These are phyloP conservation scores for Verticillium klebahnii DNA, from an alignment of 2,329 filamentous ascomycete species.

Conservation along the genomic window DNA sequence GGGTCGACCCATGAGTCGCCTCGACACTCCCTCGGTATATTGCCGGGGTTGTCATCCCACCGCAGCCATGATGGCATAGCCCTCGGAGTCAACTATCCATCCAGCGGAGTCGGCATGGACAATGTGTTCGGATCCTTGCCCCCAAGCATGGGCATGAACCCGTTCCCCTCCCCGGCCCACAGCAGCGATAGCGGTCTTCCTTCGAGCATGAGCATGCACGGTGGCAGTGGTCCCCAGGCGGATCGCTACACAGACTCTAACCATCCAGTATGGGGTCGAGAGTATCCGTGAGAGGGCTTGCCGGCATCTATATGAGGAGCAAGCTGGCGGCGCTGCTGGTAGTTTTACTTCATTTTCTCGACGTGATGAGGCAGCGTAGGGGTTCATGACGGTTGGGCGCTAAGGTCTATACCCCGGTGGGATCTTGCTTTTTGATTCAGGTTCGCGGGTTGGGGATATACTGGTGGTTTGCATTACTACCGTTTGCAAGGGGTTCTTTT, in stretches of 20 bases:
- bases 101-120: background rate
- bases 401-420: background rate
- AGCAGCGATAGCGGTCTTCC: background rate
- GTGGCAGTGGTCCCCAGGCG: background rate
- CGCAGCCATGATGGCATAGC: background rate
- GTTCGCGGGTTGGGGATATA: background rate
- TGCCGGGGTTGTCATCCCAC: background rate
- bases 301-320: background rate
- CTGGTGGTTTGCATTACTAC: no score
- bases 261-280: background rate
- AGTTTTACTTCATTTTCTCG: background rate
- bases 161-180: background rate
- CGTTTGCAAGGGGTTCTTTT: no score
- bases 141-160: background rate
- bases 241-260: background rate
- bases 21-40: background rate
- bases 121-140: background rate
- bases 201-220: background rate
- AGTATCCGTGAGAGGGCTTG: background rate
- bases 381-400: background rate
- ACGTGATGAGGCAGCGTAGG: background rate
- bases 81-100: background rate
- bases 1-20: background rate
- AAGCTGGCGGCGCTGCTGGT: background rate
- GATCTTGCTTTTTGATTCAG: background rate